Base-by-base conservation (phyloP, 768 basidiomycete species). In the Hebeloma cylindrosporum region DNA sequence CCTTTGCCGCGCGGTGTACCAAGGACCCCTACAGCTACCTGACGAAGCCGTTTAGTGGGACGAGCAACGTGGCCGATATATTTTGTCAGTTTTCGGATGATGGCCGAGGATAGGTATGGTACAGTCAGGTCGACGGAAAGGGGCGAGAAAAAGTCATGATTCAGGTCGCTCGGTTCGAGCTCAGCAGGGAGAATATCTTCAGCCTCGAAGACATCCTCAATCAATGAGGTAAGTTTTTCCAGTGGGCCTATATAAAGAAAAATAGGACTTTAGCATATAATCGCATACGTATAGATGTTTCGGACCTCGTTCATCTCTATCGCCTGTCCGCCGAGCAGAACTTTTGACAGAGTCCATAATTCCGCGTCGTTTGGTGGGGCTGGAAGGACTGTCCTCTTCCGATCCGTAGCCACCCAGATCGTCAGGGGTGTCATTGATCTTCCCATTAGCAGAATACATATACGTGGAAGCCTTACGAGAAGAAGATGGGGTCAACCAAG, bases 181-280 rank as follows among this genome's bases (percentile, higher is more conserved):
- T 67, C 67, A 17, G 63, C 48, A 5, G 67, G 63, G 3, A 70
- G 45, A 10, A 58, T 52, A 43, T 82, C 95, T 60, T 97, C 90
- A 0, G 90, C 88, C 57, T 93, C 88, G 53, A 95, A 88, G 11
- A 96, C 76, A 42, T 95, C 92, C 51, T 93, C 89, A 1, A 95
- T 69, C 13, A 91, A 66, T 2, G 81, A 79, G 0, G 70, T 72
- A 7, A 98, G 72, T 61, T 88, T 94, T 57, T 93, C 86, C 3
- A 88, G 63, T 0, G 87, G 85, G 1, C 65, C 86, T 85, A 35
- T 10, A 48, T 34, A n/a, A n/a, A 21, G 47, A 52, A 43, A 41
- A 40, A 17, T 40, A 18, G 29, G 43, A 20, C 40, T 28, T 25
- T 21, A 40, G 30, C 29, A 14, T 32, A 22, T 20, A 2, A 3